A percentile compares a stretch with the other conserved stretches of the same genome.
Conservation (phyloP, 225 moss, liverwort and hornwort genomes). For the Bryum argenteum region DNA sequence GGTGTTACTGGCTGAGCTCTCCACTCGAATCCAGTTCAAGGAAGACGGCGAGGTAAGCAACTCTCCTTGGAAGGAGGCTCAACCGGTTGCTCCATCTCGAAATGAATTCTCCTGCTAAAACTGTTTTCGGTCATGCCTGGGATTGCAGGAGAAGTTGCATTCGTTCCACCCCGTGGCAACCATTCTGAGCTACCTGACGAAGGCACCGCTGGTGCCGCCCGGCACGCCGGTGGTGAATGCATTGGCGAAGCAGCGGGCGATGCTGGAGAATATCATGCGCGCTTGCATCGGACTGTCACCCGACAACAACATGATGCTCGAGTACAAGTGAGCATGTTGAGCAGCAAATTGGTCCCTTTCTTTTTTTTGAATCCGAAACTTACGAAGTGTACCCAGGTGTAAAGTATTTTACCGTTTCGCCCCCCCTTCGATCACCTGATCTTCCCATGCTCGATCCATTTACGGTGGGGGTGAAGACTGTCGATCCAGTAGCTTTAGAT, state of each 20-base stretch:
- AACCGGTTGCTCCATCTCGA: no score
- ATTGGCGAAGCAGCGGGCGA: constrained; percentile 93
- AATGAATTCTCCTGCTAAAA: no score
- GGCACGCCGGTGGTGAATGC: constrained; percentile 97
- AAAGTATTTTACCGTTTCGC: constrained; percentile 17
- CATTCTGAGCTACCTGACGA: constrained; percentile 84
- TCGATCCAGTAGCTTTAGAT: constrained; percentile 52
- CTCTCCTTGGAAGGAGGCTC: no score
- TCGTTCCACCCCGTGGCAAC: constrained; percentile 92
- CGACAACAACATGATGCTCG: constrained; percentile 99
- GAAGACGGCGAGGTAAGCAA: constrained; percentile 74
- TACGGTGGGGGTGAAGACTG: constrained; percentile 38
- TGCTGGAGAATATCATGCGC: constrained; percentile 97
- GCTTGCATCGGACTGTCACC: constrained; percentile 96
- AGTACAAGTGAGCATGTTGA: constrained; percentile 62
- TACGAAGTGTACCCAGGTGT: constrained; percentile 25
- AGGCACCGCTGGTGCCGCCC: constrained; percentile 85
- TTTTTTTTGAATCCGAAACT: constrained; percentile 7
- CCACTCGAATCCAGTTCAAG: constrained; percentile 83
- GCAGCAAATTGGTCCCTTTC: not conserved
- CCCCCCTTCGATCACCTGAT: constrained; percentile 17
- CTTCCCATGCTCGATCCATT: constrained; percentile 17
- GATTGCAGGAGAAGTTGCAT: constrained; percentile 73
- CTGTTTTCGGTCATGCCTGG: not conserved
- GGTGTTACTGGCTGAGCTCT: constrained; percentile 85